A percentile compares a stretch with the other conserved stretches of the same genome.
Evolutionary conservation across 2,329 filamentous ascomycete species (phyloP).

Genomic region (Sordariomycetes sp.): DNA sequence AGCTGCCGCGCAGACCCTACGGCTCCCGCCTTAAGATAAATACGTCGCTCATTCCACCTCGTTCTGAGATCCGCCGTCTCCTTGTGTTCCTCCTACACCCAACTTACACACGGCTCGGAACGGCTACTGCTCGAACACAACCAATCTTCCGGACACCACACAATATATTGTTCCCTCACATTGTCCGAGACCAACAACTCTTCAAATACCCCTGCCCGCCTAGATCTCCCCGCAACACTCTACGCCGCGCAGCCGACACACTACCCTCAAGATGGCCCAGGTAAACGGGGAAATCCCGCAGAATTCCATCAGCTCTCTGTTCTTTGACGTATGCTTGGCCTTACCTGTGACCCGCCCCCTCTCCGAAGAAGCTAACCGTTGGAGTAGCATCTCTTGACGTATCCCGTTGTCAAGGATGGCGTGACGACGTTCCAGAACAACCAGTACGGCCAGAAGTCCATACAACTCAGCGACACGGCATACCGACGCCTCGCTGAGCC

Average conservation of each 20-base stretch:
- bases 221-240: neutral
- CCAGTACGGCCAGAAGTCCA: conserved; percentile 72
- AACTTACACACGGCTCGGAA: neutral
- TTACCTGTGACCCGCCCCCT: neutral
- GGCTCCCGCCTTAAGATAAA: neutral
- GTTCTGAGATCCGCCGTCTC: neutral
- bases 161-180: neutral
- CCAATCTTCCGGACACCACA: too few relatives aligned
- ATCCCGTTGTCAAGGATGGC: conserved; percentile 72
- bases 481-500: conserved; percentile 71
- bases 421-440: conserved; percentile 71
- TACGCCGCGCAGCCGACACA: neutral
- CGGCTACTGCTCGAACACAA: neutral
- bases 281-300: conserved; percentile 38
- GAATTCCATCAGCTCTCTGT: conserved; percentile 33
- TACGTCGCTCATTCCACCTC: neutral
- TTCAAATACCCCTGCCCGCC: neutral
- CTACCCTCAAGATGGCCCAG: conserved; percentile 24
- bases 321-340: conserved; percentile 31
- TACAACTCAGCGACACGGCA: conserved; percentile 63
- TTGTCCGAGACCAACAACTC: neutral
- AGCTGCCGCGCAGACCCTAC: neutral
- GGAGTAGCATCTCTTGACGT: conserved; percentile 67
- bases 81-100: neutral
- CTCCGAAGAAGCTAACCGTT: neutral